Base-by-base conservation (phyloP, 441 rosid genomes). In the Euphorbia celastroides region DNA sequence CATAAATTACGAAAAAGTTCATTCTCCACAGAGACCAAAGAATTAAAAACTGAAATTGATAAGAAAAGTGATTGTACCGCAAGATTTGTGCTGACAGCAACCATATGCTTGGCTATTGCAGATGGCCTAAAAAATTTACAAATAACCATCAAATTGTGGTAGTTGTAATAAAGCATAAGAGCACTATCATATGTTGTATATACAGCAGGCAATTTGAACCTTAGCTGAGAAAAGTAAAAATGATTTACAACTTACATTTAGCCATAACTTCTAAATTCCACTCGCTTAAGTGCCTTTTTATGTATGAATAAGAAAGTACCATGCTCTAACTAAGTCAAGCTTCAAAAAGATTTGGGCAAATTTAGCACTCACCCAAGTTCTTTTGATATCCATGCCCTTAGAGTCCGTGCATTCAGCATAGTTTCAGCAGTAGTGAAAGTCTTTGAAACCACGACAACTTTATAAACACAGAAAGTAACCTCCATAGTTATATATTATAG, bases 361-460 rank as follows among this genome's bases (percentile, higher is more conserved):
- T 64, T 57, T 52, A 55, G 69, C 68, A 84, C 96, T 78, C 54
- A 94, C 99, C 99, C 99, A 68, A 94, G 95, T 65, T 92, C 86
- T 72, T 85, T 62, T 66, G 92, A 85, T 55, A 93, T 93, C 99
- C 99, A 93, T 70, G 86, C 90, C 75, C 99, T 93, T 69, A 93
- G 58, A 44, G 99, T 93, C 44, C 99, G 91, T 68, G 99, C 99
- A 77, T 93, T 93, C 78, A 93, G 69, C 97, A 93, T 93, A 52
- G 96, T 93, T 84, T 93, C 99, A 64, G 99, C 99, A 5, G 99
- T 93, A 22, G 99, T 93, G 74, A 93, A 93, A 61, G 99, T 93
- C 76, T 93, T 93, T 48, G 97, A 91, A 74, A 93, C 97, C 65
- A 93, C 96, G 51, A 93, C 96, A 74, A 93, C 97, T 91, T 80